A percentile compares a stretch with the other conserved stretches of the same genome.
Conservation (phyloP, 495 filamentous ascomycete species). For the Lophium mytilinum region DNA sequence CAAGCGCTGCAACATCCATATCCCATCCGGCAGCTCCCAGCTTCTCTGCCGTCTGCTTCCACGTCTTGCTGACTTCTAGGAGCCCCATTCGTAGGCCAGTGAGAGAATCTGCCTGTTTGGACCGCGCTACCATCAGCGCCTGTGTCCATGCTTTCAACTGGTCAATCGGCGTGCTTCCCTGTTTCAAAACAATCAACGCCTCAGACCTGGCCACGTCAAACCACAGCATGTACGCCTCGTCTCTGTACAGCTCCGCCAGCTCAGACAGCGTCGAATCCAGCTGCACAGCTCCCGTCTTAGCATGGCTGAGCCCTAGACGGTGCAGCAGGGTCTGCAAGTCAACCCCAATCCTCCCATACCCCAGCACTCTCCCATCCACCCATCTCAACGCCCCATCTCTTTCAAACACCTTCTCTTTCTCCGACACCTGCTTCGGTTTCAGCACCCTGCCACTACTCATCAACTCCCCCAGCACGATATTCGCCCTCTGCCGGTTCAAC, state of each 20-base stretch:
- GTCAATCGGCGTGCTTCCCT: slow-evolving; percentile 38
- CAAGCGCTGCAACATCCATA: slow-evolving; percentile 47
- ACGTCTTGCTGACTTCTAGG: slow-evolving; percentile 33
- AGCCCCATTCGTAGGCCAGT: slow-evolving; percentile 27
- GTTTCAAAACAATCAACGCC: slow-evolving; percentile 60
- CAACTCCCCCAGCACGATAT: slow-evolving; percentile 63
- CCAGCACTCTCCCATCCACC: slow-evolving; percentile 42
- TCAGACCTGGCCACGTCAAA: slow-evolving; percentile 37
- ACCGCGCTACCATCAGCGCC: slow-evolving; percentile 51
- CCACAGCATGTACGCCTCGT: slow-evolving; percentile 49
- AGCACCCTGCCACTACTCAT: slow-evolving; percentile 44
- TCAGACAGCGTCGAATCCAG: slow-evolving; percentile 32
- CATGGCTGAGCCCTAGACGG: slow-evolving; percentile 28
- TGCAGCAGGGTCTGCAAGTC: slow-evolving; percentile 32
- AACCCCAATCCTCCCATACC: slow-evolving; percentile 46
- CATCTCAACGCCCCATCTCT: slow-evolving; percentile 53
- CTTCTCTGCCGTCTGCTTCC: slow-evolving; percentile 35
- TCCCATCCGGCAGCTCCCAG: slow-evolving; percentile 52
- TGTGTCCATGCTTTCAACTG: slow-evolving; percentile 69
- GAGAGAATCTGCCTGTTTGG: slow-evolving; percentile 12
- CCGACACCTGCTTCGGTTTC: slow-evolving; percentile 54
- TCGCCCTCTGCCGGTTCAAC: slow-evolving; percentile 82
- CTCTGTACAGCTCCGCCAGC: slow-evolving; percentile 44
- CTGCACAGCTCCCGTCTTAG: slow-evolving; percentile 34
- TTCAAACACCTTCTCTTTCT: slow-evolving; percentile 65